Evolutionary conservation across 73 alveolate genomes (phyloP).

Genomic region (Symbiodinium pilosum): DNA sequence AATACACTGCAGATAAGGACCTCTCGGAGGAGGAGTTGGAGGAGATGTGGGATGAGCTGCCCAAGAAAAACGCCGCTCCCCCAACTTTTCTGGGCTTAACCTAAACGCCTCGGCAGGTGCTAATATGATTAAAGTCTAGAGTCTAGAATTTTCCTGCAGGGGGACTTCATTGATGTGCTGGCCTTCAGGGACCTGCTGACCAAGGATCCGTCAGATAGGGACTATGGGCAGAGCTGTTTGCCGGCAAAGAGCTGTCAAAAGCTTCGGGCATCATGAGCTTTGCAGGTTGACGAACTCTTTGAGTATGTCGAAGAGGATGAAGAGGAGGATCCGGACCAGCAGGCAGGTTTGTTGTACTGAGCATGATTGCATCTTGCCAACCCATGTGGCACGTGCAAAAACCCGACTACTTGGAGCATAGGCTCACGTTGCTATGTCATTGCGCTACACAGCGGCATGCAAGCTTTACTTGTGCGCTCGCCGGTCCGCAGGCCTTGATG

Average conservation of each 20-base stretch:
- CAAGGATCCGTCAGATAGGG: not conserved
- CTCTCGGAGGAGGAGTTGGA: slow-evolving; percentile 61
- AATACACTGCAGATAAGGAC: slow-evolving; percentile 21
- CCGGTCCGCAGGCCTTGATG: slow-evolving; percentile 35
- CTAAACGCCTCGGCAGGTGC: not conserved
- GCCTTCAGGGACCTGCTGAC: slow-evolving; percentile 87
- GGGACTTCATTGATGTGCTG: slow-evolving; percentile 75
- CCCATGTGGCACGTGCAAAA: no score
- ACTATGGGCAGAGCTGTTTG: not conserved
- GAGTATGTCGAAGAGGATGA: slow-evolving; percentile 92
- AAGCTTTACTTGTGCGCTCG: no score
- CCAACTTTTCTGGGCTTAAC: not conserved
- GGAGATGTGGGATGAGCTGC: slow-evolving; percentile 80
- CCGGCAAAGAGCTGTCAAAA: not conserved
- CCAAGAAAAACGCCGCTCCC: slow-evolving; percentile 47
- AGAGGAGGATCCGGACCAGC: slow-evolving; percentile 53
- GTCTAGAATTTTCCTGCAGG: not conserved
- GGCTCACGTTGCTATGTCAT: no score
- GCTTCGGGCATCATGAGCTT: no score
- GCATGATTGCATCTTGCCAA: no score
- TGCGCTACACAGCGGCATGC: not conserved
- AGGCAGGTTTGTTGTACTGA: no score
- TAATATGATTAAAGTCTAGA: no score
- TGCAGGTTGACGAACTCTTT: slow-evolving; percentile 72
- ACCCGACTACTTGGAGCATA: no score